Percentiles rank a stretch among this genome's conserved stretches.
Conservation (phyloP, 2,329 filamentous ascomycete species). For the Zalaria sp. region DNA sequence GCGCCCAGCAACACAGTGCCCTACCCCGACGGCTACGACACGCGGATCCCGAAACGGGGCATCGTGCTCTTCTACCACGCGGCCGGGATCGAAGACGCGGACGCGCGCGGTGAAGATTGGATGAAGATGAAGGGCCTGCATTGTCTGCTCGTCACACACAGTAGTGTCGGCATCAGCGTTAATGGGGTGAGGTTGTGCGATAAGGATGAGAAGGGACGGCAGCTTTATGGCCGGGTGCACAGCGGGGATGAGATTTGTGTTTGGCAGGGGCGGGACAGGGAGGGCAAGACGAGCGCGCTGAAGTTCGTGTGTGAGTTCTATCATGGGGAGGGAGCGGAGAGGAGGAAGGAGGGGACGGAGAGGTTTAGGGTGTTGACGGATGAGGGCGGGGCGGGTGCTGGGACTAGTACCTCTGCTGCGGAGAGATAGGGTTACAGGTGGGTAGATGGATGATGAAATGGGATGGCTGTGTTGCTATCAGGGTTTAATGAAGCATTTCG, state of each 20-base stretch:
- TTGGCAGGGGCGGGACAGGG: slow-evolving; percentile 36
- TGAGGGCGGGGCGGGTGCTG: no score
- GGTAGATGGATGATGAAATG: no score
- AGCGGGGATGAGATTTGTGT: slow-evolving; percentile 66
- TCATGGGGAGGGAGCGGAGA: slow-evolving; percentile 19
- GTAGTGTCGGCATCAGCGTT: slow-evolving; percentile 59
- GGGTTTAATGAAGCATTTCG: no score
- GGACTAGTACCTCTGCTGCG: no score
- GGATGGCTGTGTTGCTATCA: no score
- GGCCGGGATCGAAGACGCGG: slow-evolving; percentile 47
- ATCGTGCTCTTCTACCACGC: slow-evolving; percentile 66
- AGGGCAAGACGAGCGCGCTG: slow-evolving; percentile 10
- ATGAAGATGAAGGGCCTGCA: slow-evolving; percentile 40
- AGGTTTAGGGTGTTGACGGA: neutral
- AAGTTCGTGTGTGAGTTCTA: slow-evolving; percentile 31
- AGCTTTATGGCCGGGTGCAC: slow-evolving; percentile 53
- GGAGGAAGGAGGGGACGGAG: neutral
- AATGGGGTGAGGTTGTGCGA: slow-evolving; percentile 56
- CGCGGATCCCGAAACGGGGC: slow-evolving; percentile 66
- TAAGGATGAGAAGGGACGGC: slow-evolving; percentile 34
- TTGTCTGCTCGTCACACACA: slow-evolving; percentile 66
- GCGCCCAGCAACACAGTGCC: slow-evolving; percentile 52
- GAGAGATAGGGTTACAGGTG: no score
- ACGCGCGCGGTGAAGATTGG: slow-evolving; percentile 37
- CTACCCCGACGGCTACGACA: slow-evolving; percentile 49